Base-by-base conservation (phyloP, 768 basidiomycete species). In the Boletus edulis region DNA sequence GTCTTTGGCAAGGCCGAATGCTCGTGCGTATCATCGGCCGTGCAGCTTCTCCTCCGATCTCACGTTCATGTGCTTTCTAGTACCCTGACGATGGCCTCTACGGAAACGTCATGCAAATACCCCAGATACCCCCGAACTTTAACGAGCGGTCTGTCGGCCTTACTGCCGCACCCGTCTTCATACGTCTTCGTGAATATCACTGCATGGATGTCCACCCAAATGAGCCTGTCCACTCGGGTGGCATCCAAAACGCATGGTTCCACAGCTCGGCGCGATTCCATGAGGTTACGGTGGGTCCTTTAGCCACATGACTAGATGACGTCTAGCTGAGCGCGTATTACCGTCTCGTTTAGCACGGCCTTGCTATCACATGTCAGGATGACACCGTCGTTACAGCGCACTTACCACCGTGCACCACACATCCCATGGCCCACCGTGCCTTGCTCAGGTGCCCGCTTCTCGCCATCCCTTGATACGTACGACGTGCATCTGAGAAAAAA, bases 1-100 rank as follows among this genome's bases (percentile, higher is more conserved):
- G 86, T 4, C 70, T 79, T 6, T 88, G 82, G 84, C 78, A 84
- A 55, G 87, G 88, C 4, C 74, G 81, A 18, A 76, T 86, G 67
- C 70, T 83, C 51, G 86, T 87, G 50, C 55, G 84, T 78, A n/a
- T 0, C 20, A 14, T 56, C 12, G 7, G 49, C 17, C 31, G 0
- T 38, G 0, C 10, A 14, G 4, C 17, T 31, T 14, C 2, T 5
- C n/a, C 0, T 24, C 6, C 39, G 5, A 41, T 57, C 51, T 60
- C 18, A 60, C 24, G 12, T 4, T 31, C 0, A 2, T 31, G 8
- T 49, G 8, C 20, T 14, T 13, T 18, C 14, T 17, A 71, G 69
- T n/a, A 52, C 31, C 67, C 67, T 2, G 65, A 70, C 17, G 55
- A 59, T 2, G 8, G 1, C 29, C 53, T 57, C 11, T 58, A 69